These are phyloP conservation scores for Pterocarpus macrocarpus DNA, from an alignment of 306 rosid genomes.

Conservation along the genomic window DNA sequence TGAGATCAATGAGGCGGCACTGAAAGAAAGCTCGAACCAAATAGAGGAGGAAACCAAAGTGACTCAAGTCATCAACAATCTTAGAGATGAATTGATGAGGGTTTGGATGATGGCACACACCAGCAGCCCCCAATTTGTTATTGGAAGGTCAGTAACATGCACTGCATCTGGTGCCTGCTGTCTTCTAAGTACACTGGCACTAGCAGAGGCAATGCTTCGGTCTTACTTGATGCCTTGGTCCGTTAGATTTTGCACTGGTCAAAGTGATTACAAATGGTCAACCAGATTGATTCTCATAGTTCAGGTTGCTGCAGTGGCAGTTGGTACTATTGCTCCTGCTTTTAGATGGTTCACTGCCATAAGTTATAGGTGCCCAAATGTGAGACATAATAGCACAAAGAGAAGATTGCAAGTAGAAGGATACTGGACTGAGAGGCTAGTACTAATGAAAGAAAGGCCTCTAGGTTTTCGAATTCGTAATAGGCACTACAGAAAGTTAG, in stretches of 20 bases:
- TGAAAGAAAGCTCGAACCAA: constrained; percentile 48
- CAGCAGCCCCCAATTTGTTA: constrained; percentile 82
- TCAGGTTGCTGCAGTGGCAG: constrained; percentile 70
- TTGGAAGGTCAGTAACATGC: constrained; percentile 88
- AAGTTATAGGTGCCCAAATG: constrained; percentile 63
- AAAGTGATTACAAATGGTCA: constrained; percentile 85
- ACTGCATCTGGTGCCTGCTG: constrained; percentile 89
- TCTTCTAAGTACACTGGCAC: constrained; percentile 65
- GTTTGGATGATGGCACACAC: constrained; percentile 94
- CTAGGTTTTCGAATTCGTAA: constrained; percentile 52
- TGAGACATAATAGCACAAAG: constrained; percentile 41
- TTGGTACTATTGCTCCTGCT: constrained; percentile 87
- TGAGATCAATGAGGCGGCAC: constrained; percentile 52
- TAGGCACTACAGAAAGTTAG: constrained; percentile 60
- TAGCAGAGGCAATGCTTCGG: constrained; percentile 68
- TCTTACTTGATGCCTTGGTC: constrained; percentile 69
- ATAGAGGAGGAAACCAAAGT: not conserved
- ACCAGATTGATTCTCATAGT: constrained; percentile 64
- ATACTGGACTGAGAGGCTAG: constrained; percentile 70
- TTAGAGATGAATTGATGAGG: constrained; percentile 58
- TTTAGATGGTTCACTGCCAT: constrained; percentile 79
- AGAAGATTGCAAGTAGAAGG: constrained; percentile 61
- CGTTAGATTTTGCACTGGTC: constrained; percentile 68
- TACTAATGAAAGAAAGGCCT: constrained; percentile 63
- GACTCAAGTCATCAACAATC: constrained; percentile 30